Percentiles rank a stretch among this genome's conserved stretches.
These are phyloP conservation scores for Sclerotinia borealis DNA, from an alignment of 2,329 filamentous ascomycete species.

Conservation along the genomic window DNA sequence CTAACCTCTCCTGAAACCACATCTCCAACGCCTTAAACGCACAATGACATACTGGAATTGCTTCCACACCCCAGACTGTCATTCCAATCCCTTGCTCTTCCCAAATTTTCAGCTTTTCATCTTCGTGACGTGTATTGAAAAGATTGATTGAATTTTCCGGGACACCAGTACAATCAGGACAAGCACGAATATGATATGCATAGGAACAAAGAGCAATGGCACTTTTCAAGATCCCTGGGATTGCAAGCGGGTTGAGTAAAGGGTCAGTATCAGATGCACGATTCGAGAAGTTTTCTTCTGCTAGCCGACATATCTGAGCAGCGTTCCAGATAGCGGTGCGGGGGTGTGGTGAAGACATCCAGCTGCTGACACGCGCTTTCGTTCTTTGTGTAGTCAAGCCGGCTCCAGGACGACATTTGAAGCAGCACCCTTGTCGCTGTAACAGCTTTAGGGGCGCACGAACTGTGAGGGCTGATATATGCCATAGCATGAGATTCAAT, in stretches of 20 bases:
- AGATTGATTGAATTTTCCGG: not conserved
- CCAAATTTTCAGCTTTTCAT: not conserved
- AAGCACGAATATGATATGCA: not conserved
- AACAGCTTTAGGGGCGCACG: slow-evolving; percentile 2
- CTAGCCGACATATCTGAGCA: not conserved
- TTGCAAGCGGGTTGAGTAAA: slow-evolving; percentile 1
- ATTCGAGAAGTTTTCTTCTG: not conserved
- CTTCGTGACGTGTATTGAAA: not conserved
- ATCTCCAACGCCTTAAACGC: not conserved
- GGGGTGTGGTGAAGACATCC: slow-evolving; percentile 6
- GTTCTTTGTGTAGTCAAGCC: not conserved
- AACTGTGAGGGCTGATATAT: slow-evolving; percentile 1
- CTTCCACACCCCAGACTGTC: not conserved
- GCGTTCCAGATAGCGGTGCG: slow-evolving; percentile 3
- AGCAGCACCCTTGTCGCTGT: slow-evolving; percentile 6
- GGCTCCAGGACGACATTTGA: slow-evolving; percentile 4
- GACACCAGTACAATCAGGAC: not conserved
- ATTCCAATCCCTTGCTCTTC: slow-evolving; percentile 1
- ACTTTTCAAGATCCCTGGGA: not conserved
- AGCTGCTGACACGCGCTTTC: not conserved
- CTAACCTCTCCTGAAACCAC: not conserved
- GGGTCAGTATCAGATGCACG: not conserved
- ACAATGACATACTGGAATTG: slow-evolving; percentile 1
- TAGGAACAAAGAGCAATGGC: slow-evolving; percentile 5
- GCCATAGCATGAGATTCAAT: slow-evolving; percentile 1